Base-by-base conservation (phyloP, 2,329 filamentous ascomycete genomes). In the Teratosphaeria pseudoeucalypti region DNA sequence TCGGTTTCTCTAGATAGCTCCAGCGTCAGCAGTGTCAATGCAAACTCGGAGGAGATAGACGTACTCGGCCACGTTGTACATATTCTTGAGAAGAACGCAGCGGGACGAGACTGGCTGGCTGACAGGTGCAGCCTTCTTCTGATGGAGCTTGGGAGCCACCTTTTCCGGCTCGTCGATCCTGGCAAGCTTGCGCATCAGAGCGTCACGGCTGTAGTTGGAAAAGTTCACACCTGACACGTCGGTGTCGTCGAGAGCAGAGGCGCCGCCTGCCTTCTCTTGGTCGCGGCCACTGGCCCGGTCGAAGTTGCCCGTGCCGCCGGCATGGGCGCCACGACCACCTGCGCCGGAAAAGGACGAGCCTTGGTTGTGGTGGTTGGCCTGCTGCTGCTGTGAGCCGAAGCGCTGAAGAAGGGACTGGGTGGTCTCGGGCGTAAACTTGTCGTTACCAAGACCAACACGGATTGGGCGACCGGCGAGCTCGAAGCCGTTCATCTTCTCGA, bases 401-500 rank as follows among this genome's bases (percentile, higher is more conserved):
- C 90, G 90, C 79, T 95, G 90, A 72, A 95, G 80, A 73, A 95
- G 84, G 78, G 90, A 92, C 75, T 90, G 88, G 76, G 90, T 96
- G 77, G 91, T 94, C 79, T 97, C 94, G 72, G 92, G 89, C 77
- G 92, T 97, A 78, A 97, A 97, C 85, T 97, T 97, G 89, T 99
- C 94, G 80, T 96, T 99, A 77, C 94, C 94, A 79, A 99, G 90
- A 76, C 94, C 94, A 76, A 99, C 95, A 73, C 94, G 91, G 75
- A 99, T 97, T 65, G 92, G 91, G 74, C 94, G 92, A 76, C 92
- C 92, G 70, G 94, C 94, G 68, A 99, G 86, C 77, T 97, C 94
- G 78, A 97, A 99, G 65, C 92, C 92, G 77, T 99, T 99, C 92
- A 99, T 96, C 78, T 96, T 96, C 76, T 96, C 91, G 65, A 99